These are phyloP conservation scores for Ceratobasidium sp. DNA, from an alignment of 1,284 basidiomycete species.

Conservation along the genomic window DNA sequence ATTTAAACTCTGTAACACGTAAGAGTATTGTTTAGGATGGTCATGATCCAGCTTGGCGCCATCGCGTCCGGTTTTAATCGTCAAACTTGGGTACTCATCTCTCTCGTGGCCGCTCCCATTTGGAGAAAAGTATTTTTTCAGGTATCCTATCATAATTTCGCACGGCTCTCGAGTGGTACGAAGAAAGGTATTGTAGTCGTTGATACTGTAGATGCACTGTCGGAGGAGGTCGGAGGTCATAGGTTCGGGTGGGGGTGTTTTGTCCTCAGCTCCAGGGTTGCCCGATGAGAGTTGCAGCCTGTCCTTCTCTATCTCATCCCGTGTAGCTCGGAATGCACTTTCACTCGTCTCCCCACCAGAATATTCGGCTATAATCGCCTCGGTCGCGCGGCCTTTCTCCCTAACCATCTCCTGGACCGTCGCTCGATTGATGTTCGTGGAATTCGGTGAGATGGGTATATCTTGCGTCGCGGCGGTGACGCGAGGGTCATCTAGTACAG, in stretches of 20 bases:
- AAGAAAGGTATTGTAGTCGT: constrained; percentile 86
- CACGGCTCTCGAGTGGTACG: constrained; percentile 85
- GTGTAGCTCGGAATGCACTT: background rate
- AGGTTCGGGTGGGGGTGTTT: constrained; percentile 20
- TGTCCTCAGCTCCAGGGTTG: constrained; percentile 69
- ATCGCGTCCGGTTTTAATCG: constrained; percentile 80
- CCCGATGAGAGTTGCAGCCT: constrained; percentile 49
- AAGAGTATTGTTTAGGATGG: constrained; percentile 83
- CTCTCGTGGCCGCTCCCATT: constrained; percentile 65
- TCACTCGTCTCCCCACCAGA: constrained; percentile 56
- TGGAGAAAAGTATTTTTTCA: constrained; percentile 80
- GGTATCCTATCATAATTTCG: constrained; percentile 79
- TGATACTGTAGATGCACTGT: constrained; percentile 85
- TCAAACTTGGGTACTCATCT: constrained; percentile 52
- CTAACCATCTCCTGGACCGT: constrained; percentile 86
- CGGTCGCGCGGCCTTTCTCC: constrained; percentile 83
- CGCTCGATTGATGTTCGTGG: constrained; percentile 75
- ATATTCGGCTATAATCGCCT: constrained; percentile 73
- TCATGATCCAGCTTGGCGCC: constrained; percentile 85
- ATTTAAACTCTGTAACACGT: constrained; percentile 84
- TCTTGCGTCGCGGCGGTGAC: constrained; percentile 79
- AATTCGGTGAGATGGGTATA: constrained; percentile 63
- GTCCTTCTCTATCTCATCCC: background rate
- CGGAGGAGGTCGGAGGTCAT: constrained; percentile 54
- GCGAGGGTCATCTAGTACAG: constrained; percentile 78